phyloP scores from a whole-genome alignment of 2,329 filamentous ascomycete genomes.

The Arthrinium puccinioides region DNA sequence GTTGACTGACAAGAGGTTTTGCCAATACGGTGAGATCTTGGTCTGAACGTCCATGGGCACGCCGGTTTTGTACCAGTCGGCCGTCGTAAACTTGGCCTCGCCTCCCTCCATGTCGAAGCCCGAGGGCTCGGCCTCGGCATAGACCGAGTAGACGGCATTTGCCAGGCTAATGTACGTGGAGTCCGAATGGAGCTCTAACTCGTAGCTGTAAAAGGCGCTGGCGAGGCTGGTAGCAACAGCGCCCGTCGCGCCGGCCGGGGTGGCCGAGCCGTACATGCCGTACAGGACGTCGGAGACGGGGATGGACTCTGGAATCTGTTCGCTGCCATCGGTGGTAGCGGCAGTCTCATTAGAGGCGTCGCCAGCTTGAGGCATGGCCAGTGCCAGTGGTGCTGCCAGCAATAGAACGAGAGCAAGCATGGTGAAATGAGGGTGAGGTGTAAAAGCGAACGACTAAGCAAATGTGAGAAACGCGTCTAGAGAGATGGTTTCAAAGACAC shows the following conservation, averaged over 20 bases:
- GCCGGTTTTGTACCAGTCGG: slow-evolving; percentile 6
- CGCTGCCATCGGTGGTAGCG: not conserved
- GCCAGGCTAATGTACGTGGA: slow-evolving; percentile 3
- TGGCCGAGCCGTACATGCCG: slow-evolving; percentile 2
- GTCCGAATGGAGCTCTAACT: not conserved
- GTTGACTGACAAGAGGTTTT: too few species aligned
- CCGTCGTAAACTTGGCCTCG: slow-evolving; percentile 5
- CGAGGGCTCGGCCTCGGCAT: not conserved
- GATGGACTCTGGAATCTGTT: not conserved
- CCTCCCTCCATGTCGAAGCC: not conserved
- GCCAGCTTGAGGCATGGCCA: not conserved
- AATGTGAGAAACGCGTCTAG: too few species aligned
- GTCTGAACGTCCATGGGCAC: slow-evolving; percentile 4
- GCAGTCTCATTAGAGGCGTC: not conserved
- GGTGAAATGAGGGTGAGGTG: too few species aligned
- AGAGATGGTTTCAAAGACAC: too few species aligned
- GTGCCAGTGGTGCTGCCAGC: not conserved
- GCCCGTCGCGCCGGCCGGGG: slow-evolving; percentile 5
- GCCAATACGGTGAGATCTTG: too few species aligned
- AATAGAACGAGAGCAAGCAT: not conserved
- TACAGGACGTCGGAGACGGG: not conserved
- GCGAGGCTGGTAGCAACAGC: slow-evolving; percentile 7
- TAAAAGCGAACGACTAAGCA: too few species aligned
- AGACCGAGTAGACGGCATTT: slow-evolving; percentile 3
- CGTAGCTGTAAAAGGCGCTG: slow-evolving; percentile 5